Conservation (phyloP, 352 stramenopile species). For the Globisporangium polare region DNA sequence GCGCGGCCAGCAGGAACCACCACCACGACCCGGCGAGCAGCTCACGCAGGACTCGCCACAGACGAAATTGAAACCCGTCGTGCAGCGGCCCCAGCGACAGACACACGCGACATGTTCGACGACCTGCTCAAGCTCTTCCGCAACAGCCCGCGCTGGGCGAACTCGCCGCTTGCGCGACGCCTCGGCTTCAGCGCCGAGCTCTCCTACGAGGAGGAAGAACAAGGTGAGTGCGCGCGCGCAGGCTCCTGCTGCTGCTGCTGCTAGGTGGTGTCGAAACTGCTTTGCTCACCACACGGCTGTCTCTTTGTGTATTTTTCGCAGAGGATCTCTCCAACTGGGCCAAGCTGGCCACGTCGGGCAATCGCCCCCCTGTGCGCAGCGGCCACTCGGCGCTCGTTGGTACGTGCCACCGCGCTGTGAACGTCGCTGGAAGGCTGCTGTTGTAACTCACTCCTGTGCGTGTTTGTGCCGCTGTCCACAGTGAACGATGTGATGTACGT, state of each 20-base stretch:
- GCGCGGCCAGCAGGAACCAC: not conserved
- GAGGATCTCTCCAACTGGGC: conserved; percentile 69
- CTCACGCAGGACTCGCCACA: conserved; percentile 9
- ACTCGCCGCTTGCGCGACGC: conserved; percentile 66
- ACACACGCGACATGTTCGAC: conserved; percentile 39
- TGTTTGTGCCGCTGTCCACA: conserved; percentile 13
- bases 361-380: conserved; percentile 66
- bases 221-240: conserved; percentile 20
- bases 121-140: conserved; percentile 81
- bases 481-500: conserved; percentile 79
- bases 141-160: conserved; percentile 73
- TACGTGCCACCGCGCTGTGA: conserved; percentile 18
- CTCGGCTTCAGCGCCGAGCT: conserved; percentile 65
- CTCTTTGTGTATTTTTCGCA: conserved; percentile 7
- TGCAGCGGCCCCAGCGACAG: conserved; percentile 4
- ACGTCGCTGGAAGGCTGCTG: not conserved
- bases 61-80: conserved; percentile 12
- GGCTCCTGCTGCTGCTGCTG: not conserved
- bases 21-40: not conserved
- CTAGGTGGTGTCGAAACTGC: not conserved
- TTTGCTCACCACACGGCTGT: conserved; percentile 1
- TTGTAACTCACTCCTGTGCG: conserved; percentile 5
- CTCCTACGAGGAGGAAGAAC: conserved; percentile 59
- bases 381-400: conserved; percentile 77
- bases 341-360: conserved; percentile 64